Base-by-base conservation (phyloP, 768 basidiomycete genomes). In the Termitomyces sp. region DNA sequence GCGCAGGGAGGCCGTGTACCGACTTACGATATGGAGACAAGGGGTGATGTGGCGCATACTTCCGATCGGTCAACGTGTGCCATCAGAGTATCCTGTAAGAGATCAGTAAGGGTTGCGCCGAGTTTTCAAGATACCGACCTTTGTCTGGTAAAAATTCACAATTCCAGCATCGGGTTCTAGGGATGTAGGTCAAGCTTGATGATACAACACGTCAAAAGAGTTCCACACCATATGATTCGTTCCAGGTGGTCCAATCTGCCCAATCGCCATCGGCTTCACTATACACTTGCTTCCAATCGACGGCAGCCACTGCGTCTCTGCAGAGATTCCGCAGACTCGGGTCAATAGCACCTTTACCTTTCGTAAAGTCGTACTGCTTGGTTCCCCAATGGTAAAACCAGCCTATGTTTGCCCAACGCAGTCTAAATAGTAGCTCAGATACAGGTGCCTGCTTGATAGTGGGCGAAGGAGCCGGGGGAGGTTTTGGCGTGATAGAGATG, bases 41-140 rank as follows among this genome's bases (percentile, higher is more conserved):
- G 80, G 0, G 96, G 96, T 0, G 92, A 87, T 5, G 92, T 92
- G 2, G 92, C 86, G 64, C 94, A 96, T 9, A 96, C 80, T 72
- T 99, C 96, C 22, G 95, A 94, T 20, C 92, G 89, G 70, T 99
- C 96, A n/a, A 97, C 92, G 69, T 99, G 96, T 0, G 84, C 96
- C 89, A 98, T 98, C 20, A 99, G 82, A 0, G 94, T 92, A 61
- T 98, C 94, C 82, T 86, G n/a, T 14, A 3, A 56, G 50, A 14
- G 46, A 29, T 55, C 50, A 20, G 29, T 55, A 50, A 20, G 34
- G 8, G 16, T 34, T 16, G 26, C n/a, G 48, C 14, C 26, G 29
- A 27, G 16, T 27, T 2, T 29, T 20, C 51, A 22, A 41, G 3
- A 39, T 16, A 24, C 65, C 41, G 32, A 82, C 86, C 71, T 86